Conservation (phyloP, 148 eudicot species). For the Fagopyrum esculentum region DNA sequence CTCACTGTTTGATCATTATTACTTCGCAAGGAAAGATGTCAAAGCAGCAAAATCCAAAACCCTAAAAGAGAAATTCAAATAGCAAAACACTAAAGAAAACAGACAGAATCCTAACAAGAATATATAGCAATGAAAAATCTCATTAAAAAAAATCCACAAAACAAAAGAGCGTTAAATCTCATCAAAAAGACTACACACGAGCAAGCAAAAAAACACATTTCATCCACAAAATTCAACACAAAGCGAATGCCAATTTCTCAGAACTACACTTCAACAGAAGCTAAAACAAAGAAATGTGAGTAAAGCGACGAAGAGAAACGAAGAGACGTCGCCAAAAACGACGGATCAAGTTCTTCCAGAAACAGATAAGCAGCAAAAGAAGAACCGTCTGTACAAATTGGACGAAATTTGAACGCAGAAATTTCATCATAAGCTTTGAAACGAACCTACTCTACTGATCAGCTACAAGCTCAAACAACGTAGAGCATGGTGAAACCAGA, state of each 20-base stretch:
- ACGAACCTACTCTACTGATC: background rate
- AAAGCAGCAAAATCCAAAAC: background rate
- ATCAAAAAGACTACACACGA: background rate
- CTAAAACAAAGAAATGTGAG: background rate
- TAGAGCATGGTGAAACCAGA: background rate
- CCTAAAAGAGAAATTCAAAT: background rate
- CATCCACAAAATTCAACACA: background rate
- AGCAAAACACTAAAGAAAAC: background rate
- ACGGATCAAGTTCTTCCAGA: background rate
- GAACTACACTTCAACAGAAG: background rate
- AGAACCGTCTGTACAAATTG: background rate
- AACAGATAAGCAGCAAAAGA: background rate
- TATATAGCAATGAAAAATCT: background rate
- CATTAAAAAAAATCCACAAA: background rate
- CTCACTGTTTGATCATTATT: background rate
- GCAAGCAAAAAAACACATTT: background rate
- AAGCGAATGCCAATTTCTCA: background rate
- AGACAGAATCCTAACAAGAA: background rate
- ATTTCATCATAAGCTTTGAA: background rate
- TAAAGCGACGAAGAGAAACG: background rate
- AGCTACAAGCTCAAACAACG: background rate
- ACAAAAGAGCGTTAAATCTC: background rate
- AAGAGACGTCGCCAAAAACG: background rate
- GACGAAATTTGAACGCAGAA: background rate
- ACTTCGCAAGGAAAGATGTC: background rate